Percentiles rank a stretch among this genome's conserved stretches.
These are phyloP conservation scores for Phlyctochytrium bullatum DNA, from an alignment of 192 early-diverging fungal genomes.

Conservation along the genomic window DNA sequence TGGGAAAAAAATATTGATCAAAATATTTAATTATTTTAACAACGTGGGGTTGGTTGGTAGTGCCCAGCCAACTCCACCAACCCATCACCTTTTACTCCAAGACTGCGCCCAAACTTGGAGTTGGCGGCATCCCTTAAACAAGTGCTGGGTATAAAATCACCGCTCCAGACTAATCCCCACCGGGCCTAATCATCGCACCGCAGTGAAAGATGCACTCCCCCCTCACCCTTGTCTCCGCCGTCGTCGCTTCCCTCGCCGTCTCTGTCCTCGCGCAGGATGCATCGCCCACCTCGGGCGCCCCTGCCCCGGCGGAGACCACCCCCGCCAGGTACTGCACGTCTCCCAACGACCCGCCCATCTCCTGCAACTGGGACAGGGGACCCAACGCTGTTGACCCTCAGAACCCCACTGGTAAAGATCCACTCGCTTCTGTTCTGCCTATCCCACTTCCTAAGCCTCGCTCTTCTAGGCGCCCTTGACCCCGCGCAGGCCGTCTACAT, in stretches of 20 bases:
- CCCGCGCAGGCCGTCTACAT: slow-evolving; percentile 7
- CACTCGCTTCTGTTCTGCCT: too few species aligned
- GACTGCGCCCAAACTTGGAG: too few species aligned
- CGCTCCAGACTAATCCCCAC: too few species aligned
- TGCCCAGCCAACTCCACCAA: too few species aligned
- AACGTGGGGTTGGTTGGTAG: too few species aligned
- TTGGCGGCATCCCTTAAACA: too few species aligned
- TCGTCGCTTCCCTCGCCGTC: not conserved
- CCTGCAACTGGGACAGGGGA: not conserved
- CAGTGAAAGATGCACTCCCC: not conserved
- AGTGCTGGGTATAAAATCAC: too few species aligned
- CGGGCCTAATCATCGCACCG: too few species aligned
- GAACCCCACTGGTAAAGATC: not conserved
- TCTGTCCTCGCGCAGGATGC: not conserved
- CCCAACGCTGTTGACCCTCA: not conserved
- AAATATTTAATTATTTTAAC: too few species aligned
- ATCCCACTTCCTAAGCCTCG: too few species aligned
- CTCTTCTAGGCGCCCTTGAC: not conserved
- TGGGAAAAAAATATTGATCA: too few species aligned
- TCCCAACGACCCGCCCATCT: not conserved
- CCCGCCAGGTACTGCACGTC: not conserved
- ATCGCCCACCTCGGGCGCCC: not conserved
- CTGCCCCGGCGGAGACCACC: not conserved
- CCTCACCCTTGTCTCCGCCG: not conserved
- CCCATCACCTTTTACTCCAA: too few species aligned